A percentile compares a stretch with the other conserved stretches of the same genome.
phyloP scores from a whole-genome alignment of 1,284 basidiomycete species.

The Austroboletus novae-zelandiae region DNA sequence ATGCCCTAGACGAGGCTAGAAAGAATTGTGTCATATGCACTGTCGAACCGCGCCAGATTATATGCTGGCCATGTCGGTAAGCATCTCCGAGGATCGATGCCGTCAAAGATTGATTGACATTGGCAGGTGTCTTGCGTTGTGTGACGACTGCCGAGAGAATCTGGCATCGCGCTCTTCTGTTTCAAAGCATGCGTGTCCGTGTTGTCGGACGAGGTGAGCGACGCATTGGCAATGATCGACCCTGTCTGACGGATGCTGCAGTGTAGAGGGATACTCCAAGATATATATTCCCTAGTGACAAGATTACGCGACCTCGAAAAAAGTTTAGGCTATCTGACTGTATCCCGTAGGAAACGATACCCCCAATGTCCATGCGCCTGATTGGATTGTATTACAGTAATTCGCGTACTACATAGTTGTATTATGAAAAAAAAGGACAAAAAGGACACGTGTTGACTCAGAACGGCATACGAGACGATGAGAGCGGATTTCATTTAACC shows the following conservation, averaged over 20 bases:
- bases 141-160: conserved; percentile 69
- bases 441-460: too few species aligned
- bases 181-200: conserved; percentile 70
- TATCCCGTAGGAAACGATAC: conserved; percentile 14
- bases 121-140: conserved; percentile 65
- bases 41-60: conserved; percentile 64
- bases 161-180: conserved; percentile 60
- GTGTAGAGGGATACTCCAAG: conserved; percentile 71
- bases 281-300: conserved; percentile 55
- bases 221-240: neutral
- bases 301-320: neutral
- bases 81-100: conserved; percentile 22
- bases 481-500: too few species aligned
- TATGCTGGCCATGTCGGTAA: conserved; percentile 78
- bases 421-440: too few species aligned
- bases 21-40: conserved; percentile 70
- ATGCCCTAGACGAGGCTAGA: conserved; percentile 34
- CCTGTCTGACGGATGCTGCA: conserved; percentile 28
- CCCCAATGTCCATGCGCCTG: neutral
- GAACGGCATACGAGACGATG: too few species aligned
- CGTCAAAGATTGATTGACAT: conserved; percentile 7
- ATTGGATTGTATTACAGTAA: conserved; percentile 3
- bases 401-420: too few species aligned
- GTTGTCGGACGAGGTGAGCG: conserved; percentile 64
- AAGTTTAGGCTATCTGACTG: conserved; percentile 1